phyloP scores from a whole-genome alignment of 371 early-diverging fungal species.

The Fennellomyces sp. region DNA sequence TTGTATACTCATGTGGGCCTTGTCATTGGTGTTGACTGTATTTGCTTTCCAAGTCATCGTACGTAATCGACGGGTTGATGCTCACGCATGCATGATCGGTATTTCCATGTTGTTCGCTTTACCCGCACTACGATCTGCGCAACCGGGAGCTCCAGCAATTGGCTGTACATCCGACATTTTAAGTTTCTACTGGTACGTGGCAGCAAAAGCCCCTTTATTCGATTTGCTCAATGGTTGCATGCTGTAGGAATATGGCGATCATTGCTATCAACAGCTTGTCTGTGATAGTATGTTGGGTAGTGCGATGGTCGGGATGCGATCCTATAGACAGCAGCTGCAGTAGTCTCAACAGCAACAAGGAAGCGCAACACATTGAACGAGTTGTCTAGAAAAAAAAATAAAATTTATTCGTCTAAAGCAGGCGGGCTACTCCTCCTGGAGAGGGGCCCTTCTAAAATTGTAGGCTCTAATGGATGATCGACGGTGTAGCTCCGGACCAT shows the following conservation, averaged over 20 bases:
- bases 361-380: neutral
- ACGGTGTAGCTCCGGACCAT: conserved; percentile 41
- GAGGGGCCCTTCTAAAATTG: neutral
- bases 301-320: conserved; percentile 22
- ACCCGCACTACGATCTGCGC: conserved; percentile 38
- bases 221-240: neutral
- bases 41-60: conserved; percentile 37
- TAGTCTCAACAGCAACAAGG: neutral
- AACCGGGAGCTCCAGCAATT: conserved; percentile 44
- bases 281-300: conserved; percentile 33
- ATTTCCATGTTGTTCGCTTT: conserved; percentile 43
- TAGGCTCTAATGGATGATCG: conserved; percentile 11
- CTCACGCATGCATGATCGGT: conserved; percentile 41
- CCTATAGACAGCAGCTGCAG: neutral
- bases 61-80: conserved; percentile 28
- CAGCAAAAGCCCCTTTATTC: neutral
- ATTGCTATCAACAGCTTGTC: conserved; percentile 34
- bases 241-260: conserved; percentile 40
- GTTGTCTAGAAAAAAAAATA: neutral
- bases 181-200: conserved; percentile 40
- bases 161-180: conserved; percentile 42
- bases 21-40: conserved; percentile 34
- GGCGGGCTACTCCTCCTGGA: neutral
- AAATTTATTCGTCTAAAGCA: neutral
- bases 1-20: conserved; percentile 41